phyloP scores from a whole-genome alignment of 768 basidiomycete genomes.

The Jaapia argillacea region DNA sequence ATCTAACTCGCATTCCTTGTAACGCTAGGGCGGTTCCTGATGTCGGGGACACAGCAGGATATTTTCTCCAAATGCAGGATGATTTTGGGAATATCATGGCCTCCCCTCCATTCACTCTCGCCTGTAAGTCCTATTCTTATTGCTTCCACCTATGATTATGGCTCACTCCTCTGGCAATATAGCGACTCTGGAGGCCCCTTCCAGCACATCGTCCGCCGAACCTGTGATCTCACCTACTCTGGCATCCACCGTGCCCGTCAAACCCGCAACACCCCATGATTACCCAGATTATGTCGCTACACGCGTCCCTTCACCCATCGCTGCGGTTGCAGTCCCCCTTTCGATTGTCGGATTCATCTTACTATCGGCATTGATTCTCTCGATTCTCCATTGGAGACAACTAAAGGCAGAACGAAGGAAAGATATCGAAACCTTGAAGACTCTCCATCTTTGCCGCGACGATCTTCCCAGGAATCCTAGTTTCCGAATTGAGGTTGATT shows the following conservation, averaged over 20 bases:
- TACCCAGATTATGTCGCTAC: constrained; percentile 12
- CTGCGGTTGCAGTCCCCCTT: constrained; percentile 24
- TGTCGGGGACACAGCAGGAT: constrained; percentile 12
- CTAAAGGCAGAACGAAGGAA: constrained; percentile 12
- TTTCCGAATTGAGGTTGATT: too few relatives aligned
- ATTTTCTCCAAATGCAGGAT: constrained; percentile 20
- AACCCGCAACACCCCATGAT: constrained; percentile 4
- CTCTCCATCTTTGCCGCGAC: neutral
- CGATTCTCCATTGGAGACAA: constrained; percentile 16
- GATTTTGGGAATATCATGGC: constrained; percentile 14
- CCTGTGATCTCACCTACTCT: neutral
- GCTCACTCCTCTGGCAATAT: too few relatives aligned
- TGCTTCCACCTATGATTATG: neutral
- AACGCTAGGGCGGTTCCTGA: constrained; percentile 14
- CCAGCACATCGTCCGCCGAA: constrained; percentile 1
- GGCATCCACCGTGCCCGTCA: neutral
- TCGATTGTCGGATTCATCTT: constrained; percentile 20
- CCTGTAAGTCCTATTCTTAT: constrained; percentile 12
- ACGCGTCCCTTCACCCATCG: constrained; percentile 15
- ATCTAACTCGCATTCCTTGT: too few relatives aligned
- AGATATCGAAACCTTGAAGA: neutral
- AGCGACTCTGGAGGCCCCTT: neutral
- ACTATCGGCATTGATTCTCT: constrained; percentile 15
- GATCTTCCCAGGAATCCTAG: neutral
- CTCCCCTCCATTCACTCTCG: constrained; percentile 21